phyloP scores from a whole-genome alignment of 148 eudicot species.

The Polygonum aviculare region DNA sequence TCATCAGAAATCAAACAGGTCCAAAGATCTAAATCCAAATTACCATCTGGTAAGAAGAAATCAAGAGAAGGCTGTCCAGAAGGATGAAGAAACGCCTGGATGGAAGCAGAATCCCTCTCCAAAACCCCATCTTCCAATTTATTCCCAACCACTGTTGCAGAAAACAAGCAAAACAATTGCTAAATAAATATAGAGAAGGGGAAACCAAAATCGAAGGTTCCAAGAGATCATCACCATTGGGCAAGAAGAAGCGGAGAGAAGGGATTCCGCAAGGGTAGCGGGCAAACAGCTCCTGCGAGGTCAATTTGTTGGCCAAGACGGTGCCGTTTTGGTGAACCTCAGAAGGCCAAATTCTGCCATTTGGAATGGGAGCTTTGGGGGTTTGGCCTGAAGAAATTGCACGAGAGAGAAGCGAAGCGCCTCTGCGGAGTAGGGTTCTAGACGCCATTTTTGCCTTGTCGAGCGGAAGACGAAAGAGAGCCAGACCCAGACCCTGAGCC shows the following conservation, averaged over 20 bases:
- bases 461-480: no score
- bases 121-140: slow-evolving; percentile 17
- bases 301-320: slow-evolving; percentile 19
- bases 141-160: slow-evolving; percentile 16
- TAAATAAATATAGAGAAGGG: background rate
- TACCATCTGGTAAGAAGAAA: slow-evolving; percentile 75
- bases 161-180: background rate
- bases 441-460: slow-evolving; percentile 33
- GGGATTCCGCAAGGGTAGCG: slow-evolving; percentile 11
- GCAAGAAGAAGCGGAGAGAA: slow-evolving; percentile 12
- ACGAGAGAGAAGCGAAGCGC: slow-evolving; percentile 39
- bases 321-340: slow-evolving; percentile 29
- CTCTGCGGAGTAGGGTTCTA: slow-evolving; percentile 49
- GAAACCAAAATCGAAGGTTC: background rate
- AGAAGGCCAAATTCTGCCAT: slow-evolving; percentile 19
- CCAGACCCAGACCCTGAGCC: no score
- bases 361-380: slow-evolving; percentile 17
- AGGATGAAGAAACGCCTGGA: slow-evolving; percentile 26
- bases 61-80: slow-evolving; percentile 62
- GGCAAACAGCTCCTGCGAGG: slow-evolving; percentile 16
- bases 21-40: background rate
- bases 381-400: slow-evolving; percentile 20
- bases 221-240: slow-evolving; percentile 15
- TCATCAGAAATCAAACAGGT: no score
- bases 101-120: slow-evolving; percentile 7